Evolutionary conservation across 2,329 filamentous ascomycete species (phyloP), one percentile per base, ranked within the genome.

Genomic region (Aspergillus novoparasiticus): DNA sequence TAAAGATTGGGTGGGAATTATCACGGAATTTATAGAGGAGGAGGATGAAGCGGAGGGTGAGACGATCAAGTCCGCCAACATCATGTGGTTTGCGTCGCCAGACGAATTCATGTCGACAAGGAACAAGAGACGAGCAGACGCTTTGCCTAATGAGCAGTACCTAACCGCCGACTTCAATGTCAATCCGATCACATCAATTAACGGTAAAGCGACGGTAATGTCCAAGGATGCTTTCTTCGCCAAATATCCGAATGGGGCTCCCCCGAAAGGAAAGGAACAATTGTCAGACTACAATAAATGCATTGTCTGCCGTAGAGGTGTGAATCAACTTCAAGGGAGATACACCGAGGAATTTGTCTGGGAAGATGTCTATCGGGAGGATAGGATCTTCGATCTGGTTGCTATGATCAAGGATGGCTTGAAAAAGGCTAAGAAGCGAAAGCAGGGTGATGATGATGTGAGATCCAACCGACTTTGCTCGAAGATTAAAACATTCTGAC

Each of bases 311-410:
- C 89, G 94, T 58, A 85, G 94, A 75, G 95, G 93, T 26, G 96
- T 94, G 73, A 96, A 96, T 74, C 91, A 92, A 14, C 85, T 93
- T 63, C 96, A 94, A 28, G 90, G 93, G 23, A 93, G 89, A 26
- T 99, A 98, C 75, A 97, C 94, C 0, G 88, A 95, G 16, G 93
- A 97, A 71, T 97, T 99, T 68, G 76, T 86, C 1, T 99, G 95
- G 95, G 93, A 97, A 73, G 88, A 97, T 50, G 79, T 96, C 2
- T 96, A 92, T 70, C 83, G 81, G 0, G 88, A 88, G n/a, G 82
- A 83, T 36, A 82, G 90, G 66, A 83, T 97, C 34, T 85, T 86
- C 55, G 75, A 83, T 6, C 77, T 97, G 51, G 83, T 91, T 41
- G 85, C 90, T 34, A 80, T 90, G 66, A 84, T 97, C 19, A 86